Percentiles rank a stretch among this genome's conserved stretches.
Evolutionary conservation across 176 grass and related monocot genomes (phyloP).

Genomic region (Bromus sterilis): DNA sequence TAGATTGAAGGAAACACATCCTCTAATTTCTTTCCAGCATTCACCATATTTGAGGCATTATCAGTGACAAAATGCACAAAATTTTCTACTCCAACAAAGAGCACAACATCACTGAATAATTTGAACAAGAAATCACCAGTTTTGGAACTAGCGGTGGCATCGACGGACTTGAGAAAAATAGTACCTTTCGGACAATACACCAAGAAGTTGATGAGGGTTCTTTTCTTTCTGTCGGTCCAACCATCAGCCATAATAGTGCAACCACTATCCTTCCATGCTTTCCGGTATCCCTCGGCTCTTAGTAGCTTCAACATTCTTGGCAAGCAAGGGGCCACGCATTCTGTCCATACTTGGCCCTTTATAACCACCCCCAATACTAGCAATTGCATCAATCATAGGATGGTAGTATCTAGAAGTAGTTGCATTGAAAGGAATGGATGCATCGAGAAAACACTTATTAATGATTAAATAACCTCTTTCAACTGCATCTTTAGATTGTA

Average conservation of each 20-base stretch:
- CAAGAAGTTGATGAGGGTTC: not conserved
- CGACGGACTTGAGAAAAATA: not conserved
- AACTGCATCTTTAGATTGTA: not conserved
- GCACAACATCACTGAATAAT: not conserved
- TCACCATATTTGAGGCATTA: not conserved
- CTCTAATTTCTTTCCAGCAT: not conserved
- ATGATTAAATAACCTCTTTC: not conserved
- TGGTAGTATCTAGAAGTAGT: not conserved
- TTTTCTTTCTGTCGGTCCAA: not conserved
- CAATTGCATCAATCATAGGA: not conserved
- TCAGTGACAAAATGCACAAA: not conserved
- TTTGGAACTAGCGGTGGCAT: not conserved
- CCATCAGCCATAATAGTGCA: conserved; percentile 19
- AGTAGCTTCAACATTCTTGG: not conserved
- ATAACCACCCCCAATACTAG: not conserved
- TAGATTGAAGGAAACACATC: not conserved
- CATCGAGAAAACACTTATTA: not conserved
- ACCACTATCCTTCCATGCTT: not conserved
- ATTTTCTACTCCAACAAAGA: no score
- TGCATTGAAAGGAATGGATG: not conserved
- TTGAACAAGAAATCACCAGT: not conserved
- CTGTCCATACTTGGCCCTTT: not conserved
- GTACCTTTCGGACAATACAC: not conserved
- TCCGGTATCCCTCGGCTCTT: not conserved
- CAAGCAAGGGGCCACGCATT: not conserved